Percentiles rank a stretch among this genome's conserved stretches.
These are phyloP conservation scores for Skeletonema tropicum DNA, from an alignment of 108 stramenopile genomes.

Conservation along the genomic window DNA sequence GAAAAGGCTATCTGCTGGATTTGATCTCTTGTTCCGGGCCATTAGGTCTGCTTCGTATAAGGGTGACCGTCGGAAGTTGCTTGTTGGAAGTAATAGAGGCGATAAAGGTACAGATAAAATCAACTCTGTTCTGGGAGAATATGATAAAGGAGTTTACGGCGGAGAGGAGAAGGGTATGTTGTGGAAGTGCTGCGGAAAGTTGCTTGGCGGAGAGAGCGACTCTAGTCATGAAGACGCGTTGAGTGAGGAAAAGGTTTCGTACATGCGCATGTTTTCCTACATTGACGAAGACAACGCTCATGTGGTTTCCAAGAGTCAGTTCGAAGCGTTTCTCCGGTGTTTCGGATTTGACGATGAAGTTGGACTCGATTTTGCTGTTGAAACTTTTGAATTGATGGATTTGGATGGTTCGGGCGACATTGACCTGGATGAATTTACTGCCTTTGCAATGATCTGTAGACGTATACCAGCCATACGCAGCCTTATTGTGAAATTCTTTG, in stretches of 20 bases:
- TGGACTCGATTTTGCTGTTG: slow-evolving; percentile 19
- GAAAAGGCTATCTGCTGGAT: slow-evolving; percentile 23
- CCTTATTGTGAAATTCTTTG: slow-evolving; percentile 34
- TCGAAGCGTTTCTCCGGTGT: slow-evolving; percentile 11
- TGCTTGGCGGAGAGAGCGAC: too few relatives aligned
- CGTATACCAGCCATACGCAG: slow-evolving; percentile 10
- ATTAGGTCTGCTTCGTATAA: slow-evolving; percentile 15
- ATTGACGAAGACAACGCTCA: not conserved
- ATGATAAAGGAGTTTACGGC: too few relatives aligned
- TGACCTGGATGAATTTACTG: slow-evolving; percentile 24
- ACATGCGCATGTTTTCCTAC: slow-evolving; percentile 1
- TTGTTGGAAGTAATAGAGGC: too few relatives aligned
- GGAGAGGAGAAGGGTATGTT: too few relatives aligned
- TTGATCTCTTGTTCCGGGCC: slow-evolving; percentile 27
- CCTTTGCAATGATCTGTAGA: slow-evolving; percentile 14
- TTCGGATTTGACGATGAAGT: slow-evolving; percentile 17
- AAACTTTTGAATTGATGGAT: slow-evolving; percentile 21
- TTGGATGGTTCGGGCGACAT: slow-evolving; percentile 18
- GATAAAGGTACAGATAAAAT: too few relatives aligned
- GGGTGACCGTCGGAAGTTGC: too few relatives aligned
- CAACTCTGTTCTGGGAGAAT: too few relatives aligned
- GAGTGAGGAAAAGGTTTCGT: not conserved
- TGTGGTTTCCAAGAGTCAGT: slow-evolving; percentile 3
- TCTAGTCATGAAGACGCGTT: too few relatives aligned
- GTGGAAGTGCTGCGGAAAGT: too few relatives aligned